Base-by-base conservation (phyloP, 2,329 filamentous ascomycete genomes). In the Fusarium kyushuense region DNA sequence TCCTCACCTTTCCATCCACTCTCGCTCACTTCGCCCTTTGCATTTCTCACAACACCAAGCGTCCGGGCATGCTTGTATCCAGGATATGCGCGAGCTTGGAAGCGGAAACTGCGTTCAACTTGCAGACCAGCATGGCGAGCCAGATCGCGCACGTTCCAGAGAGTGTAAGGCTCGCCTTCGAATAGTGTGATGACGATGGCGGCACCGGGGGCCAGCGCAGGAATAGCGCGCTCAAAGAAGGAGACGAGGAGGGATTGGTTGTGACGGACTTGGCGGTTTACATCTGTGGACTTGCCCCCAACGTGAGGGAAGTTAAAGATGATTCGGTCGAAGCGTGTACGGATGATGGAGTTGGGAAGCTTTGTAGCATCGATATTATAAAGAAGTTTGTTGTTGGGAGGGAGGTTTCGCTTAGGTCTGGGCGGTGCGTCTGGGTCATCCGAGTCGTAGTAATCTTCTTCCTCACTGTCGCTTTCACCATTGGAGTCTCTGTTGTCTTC, bases 301-400 rank as follows among this genome's bases (percentile, higher is more conserved):
- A 96, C 92, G 81, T 99, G 96, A 35, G 96, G 96, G 79, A 99
- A 99, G 84, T 97, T 97, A 87, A 98, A 99, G 70, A 95, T 84
- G 65, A 98, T 90, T 58, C 89, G 86, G 78, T 97, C 90, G 84
- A 91, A 94, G 63, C 75, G 70, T 29, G 79, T 78, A 40, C 75
- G 76, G 64, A 73, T 68, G 72, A 84, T 84, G n/a, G 75, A 72
- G 32, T 82, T 77, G 29, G 82, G 82, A 75, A 91, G 84, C 60
- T 79, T 90, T 42, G 85, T 89, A 2, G 90, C 92, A 78, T 94
- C 91, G 66, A 94, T 82, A 54, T 79, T 79, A 81, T 89, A 91
- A 35, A 87, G 76, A 1, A 93, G 69, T 49, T 73, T 76, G 74
- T 78, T 79, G 56, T 72, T 76, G 30, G 49, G 63, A 16, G 54